Evolutionary conservation across 2,329 filamentous ascomycete genomes (phyloP), one percentile per base, ranked within the genome.

Genomic region (Diaporthe longicolla): DNA sequence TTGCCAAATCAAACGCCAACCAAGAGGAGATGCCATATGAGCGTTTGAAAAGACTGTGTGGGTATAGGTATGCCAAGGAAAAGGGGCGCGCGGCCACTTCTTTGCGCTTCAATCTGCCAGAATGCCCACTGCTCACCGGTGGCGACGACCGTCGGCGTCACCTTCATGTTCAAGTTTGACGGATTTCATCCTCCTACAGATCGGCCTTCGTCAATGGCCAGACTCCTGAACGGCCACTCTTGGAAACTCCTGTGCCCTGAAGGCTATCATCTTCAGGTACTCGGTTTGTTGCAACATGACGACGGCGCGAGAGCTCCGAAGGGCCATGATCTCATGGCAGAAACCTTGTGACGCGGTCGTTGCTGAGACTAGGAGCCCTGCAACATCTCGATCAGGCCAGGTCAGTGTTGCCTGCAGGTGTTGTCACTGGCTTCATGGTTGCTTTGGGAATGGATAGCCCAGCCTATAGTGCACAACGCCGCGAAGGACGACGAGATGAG

Each of bases 401-500:
- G 15, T 54, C 48, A 54, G 48, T 26, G 17, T 26, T 37, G 43
- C 21, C 45, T 19, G 19, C 11, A 4, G 48, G 32, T 32, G 29
- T 26, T 35, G 37, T 37, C 21, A 37, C 29, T 40, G 63, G 5
- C 11, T 24, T 50, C 35, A 10, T 35, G 43, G 17, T 43, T 19
- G 40, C 40, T 3, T 43, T 19, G 40, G 21, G 21, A 29, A 50
- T 43, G 26, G 17, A 48, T 50, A 26, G 24, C 43, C 63, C 43
- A n/a, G 7, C 32, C 29, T 59, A 48, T 29, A 54, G 26, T 21
- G 48, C 26, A 50, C 35, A 66, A 26, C 63, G 63, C n/a, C 63
- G 63, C n/a, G 63, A 68, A 54, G 63, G 50, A 11, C 69, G 61
- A n/a, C 74, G 69, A 19, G 72, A 59, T 15, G 72, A 71, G 63